Evolutionary conservation across 306 rosid genomes (phyloP), one percentile per base, ranked within the genome.

Genomic region (Malus orientalis): DNA sequence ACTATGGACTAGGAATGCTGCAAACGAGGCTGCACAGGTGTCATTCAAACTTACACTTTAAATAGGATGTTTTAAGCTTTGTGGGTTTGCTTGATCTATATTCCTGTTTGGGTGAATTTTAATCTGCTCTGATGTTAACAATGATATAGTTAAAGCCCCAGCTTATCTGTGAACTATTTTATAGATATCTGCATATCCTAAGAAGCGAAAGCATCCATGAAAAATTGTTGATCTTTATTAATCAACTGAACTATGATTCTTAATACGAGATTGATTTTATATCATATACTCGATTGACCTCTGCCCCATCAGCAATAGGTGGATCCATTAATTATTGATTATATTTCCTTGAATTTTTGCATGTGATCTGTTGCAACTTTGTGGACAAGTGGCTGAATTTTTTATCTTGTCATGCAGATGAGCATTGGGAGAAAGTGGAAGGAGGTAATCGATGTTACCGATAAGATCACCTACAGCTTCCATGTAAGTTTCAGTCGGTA

Each of bases 371-470:
- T 47, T 53, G 66, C 57, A 71, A 55, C 70, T 73, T 40, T 27
- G 58, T 11, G 12, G 49, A 32, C 7, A 3, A 19, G 13, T 75
- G 53, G 18, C 80, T 53, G 22, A 76, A 47, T 76, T 70, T 82
- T 20, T 71, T n/a, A 27, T 65, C 61, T 42, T 73, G 32, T 69
- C 68, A 16, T 89, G 85, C 86, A 96, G 99, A 93, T 88, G 93
- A 63, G 93, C 87, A 93, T 96, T 6, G 99, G 98, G 76, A 88
- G 96, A 85, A 96, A 92, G 87, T 96, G 98, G 99, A 96, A 93
- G 96, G 96, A 96, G 83, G 82, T 96, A 77, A 82, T 89, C 25
- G 97, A 92, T 67, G 81, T 83, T 23, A 82, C 77, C 16, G 99
- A 96, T 71, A 92, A 88, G 87, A 87, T 96, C 75, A 67, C 78